A percentile compares a stretch with the other conserved stretches of the same genome.
phyloP scores from a whole-genome alignment of 2,329 filamentous ascomycete species.

The Epicoccum sorghinum region DNA sequence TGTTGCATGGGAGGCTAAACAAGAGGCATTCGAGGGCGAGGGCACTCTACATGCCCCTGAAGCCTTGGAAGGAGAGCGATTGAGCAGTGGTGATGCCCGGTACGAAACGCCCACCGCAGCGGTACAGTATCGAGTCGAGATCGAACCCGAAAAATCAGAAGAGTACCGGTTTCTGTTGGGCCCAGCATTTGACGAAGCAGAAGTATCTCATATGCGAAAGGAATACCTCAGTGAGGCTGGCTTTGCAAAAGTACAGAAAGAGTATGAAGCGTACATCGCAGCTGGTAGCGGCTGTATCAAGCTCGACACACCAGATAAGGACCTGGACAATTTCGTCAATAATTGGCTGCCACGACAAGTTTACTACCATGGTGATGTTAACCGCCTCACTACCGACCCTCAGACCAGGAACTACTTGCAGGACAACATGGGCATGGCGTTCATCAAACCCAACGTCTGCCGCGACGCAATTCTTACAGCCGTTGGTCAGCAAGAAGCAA shows the following conservation, averaged over 20 bases:
- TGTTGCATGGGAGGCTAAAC: conserved; percentile 60
- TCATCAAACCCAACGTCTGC: conserved; percentile 58
- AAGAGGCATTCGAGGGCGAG: conserved; percentile 62
- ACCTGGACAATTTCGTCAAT: conserved; percentile 64
- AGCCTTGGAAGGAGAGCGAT: conserved; percentile 47
- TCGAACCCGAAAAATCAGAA: conserved; percentile 50
- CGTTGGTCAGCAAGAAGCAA: conserved; percentile 60
- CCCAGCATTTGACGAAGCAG: conserved; percentile 59
- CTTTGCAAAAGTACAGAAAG: conserved; percentile 54
- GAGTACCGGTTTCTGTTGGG: conserved; percentile 63
- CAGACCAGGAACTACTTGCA: conserved; percentile 66
- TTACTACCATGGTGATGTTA: conserved; percentile 66
- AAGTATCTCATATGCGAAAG: conserved; percentile 54
- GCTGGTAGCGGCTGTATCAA: conserved; percentile 58
- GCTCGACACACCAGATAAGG: conserved; percentile 61
- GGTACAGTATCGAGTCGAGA: conserved; percentile 58
- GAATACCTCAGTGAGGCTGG: conserved; percentile 59
- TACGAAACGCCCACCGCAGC: conserved; percentile 63
- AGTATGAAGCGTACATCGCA: conserved; percentile 60
- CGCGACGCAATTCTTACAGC: conserved; percentile 58
- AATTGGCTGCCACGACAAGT: conserved; percentile 64
- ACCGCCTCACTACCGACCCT: conserved; percentile 64
- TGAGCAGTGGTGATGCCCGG: conserved; percentile 57
- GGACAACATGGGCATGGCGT: conserved; percentile 67
- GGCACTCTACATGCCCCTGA: conserved; percentile 61